These are phyloP conservation scores for Brassica napus DNA, from an alignment of 345 rosid genomes.

Conservation along the genomic window DNA sequence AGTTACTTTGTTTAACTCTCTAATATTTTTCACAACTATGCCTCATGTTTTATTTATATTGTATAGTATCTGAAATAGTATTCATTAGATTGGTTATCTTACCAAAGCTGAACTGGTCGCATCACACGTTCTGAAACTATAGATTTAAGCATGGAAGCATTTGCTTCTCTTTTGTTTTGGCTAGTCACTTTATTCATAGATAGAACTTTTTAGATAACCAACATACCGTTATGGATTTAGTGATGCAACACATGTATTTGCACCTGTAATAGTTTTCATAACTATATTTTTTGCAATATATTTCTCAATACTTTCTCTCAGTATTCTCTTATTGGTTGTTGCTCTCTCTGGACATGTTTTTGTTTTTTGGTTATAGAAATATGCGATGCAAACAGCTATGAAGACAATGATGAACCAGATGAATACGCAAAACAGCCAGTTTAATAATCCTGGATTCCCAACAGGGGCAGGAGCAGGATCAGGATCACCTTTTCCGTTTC, in stretches of 20 bases:
- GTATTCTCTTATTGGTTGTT: not conserved
- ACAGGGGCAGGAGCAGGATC: constrained; percentile 37
- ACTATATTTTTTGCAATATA: not conserved
- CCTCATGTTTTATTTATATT: not conserved
- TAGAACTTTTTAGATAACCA: no score
- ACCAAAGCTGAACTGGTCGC: not conserved
- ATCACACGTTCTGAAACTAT: not conserved
- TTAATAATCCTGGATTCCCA: constrained; percentile 54
- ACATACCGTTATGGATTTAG: not conserved
- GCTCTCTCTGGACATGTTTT: not conserved
- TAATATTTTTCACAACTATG: constrained; percentile 1
- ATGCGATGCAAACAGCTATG: constrained; percentile 95
- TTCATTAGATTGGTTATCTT: constrained; percentile 3
- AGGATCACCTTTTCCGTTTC: constrained; percentile 65
- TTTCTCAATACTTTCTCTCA: not conserved
- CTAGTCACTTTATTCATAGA: no score
- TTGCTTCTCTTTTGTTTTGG: no score
- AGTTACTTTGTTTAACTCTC: not conserved
- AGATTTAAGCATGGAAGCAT: not conserved
- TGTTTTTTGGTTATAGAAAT: constrained; percentile 54
- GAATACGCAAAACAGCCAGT: constrained; percentile 72
- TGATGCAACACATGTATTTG: not conserved
- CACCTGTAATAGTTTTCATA: not conserved
- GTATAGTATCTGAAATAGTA: not conserved
- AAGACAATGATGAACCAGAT: constrained; percentile 83